A percentile compares a stretch with the other conserved stretches of the same genome.
phyloP scores from a whole-genome alignment of 208 protist genomes.

The Trypanosoma conorhini region DNA sequence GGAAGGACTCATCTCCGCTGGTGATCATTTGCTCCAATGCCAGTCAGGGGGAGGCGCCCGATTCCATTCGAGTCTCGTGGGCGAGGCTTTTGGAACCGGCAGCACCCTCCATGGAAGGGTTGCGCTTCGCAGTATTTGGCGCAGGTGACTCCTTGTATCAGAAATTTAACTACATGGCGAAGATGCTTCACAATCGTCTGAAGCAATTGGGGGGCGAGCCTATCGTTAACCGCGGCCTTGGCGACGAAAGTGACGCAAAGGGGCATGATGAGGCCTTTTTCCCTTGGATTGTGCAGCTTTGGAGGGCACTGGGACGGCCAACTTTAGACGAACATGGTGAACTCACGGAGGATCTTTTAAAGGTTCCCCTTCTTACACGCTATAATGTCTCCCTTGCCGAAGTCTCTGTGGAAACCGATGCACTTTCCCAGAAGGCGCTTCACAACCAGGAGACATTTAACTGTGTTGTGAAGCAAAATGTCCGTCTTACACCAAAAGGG shows the following conservation, averaged over 20 bases:
- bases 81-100: slow-evolving; percentile 40
- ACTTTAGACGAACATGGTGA: not conserved
- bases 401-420: slow-evolving; percentile 1
- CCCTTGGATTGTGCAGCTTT: slow-evolving; percentile 73
- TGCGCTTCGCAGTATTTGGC: slow-evolving; percentile 90
- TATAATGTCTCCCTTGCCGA: slow-evolving; percentile 28
- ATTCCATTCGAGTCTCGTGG: slow-evolving; percentile 77
- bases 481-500: slow-evolving; percentile 51
- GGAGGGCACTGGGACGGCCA: slow-evolving; percentile 43
- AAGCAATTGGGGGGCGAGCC: slow-evolving; percentile 73
- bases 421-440: not conserved
- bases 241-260: slow-evolving; percentile 90
- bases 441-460: slow-evolving; percentile 39
- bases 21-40: slow-evolving; percentile 80
- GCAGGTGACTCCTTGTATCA: slow-evolving; percentile 88
- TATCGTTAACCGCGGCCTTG: slow-evolving; percentile 79
- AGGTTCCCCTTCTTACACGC: slow-evolving; percentile 31
- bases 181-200: slow-evolving; percentile 92
- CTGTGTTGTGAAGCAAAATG: slow-evolving; percentile 43
- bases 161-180: slow-evolving; percentile 93
- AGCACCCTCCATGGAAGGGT: slow-evolving; percentile 41
- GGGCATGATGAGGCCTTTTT: slow-evolving; percentile 70
- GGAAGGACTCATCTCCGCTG: slow-evolving; percentile 40
- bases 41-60: slow-evolving; percentile 83
- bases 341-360: slow-evolving; percentile 17